Evolutionary conservation across 169 alveolate species (phyloP).

Genomic region (Perkinsus olseni): DNA sequence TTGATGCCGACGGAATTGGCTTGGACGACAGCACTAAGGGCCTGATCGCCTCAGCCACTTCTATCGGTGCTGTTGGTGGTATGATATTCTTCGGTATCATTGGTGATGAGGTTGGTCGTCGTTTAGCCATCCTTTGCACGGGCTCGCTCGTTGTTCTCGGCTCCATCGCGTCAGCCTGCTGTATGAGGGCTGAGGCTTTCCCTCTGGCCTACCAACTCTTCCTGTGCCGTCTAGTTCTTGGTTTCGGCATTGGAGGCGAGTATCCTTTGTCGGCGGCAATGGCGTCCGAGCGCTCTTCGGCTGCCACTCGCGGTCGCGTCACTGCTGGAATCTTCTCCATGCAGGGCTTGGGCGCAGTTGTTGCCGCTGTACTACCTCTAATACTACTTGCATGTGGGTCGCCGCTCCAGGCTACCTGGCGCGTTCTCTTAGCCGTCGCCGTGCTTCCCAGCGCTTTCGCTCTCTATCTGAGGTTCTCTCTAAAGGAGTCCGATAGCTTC

Average conservation of each 20-base stretch:
- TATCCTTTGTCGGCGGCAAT: constrained; percentile 43
- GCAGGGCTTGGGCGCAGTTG: constrained; percentile 24
- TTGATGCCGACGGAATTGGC: background rate
- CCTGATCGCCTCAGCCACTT: constrained; percentile 19
- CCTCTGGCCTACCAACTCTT: background rate
- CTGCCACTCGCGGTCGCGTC: background rate
- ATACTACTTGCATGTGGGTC: background rate
- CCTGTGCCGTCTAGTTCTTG: constrained; percentile 12
- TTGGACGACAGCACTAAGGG: background rate
- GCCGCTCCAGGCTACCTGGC: background rate
- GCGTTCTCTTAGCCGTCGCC: background rate
- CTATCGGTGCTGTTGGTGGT: constrained; percentile 19
- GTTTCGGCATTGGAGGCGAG: constrained; percentile 47
- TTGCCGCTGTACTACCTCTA: background rate
- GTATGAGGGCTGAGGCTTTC: background rate
- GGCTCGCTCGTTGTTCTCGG: background rate
- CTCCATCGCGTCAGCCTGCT: background rate
- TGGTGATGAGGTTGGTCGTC: constrained; percentile 27
- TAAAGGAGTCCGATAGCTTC: background rate
- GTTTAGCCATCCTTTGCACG: constrained; percentile 7
- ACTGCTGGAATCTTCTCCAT: constrained; percentile 30
- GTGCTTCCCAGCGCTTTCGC: background rate
- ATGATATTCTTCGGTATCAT: constrained; percentile 17
- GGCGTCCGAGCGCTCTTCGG: constrained; percentile 19
- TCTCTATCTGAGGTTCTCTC: background rate